phyloP scores from a whole-genome alignment of 257 asterid genomes.

The Solanum habrochaites region DNA sequence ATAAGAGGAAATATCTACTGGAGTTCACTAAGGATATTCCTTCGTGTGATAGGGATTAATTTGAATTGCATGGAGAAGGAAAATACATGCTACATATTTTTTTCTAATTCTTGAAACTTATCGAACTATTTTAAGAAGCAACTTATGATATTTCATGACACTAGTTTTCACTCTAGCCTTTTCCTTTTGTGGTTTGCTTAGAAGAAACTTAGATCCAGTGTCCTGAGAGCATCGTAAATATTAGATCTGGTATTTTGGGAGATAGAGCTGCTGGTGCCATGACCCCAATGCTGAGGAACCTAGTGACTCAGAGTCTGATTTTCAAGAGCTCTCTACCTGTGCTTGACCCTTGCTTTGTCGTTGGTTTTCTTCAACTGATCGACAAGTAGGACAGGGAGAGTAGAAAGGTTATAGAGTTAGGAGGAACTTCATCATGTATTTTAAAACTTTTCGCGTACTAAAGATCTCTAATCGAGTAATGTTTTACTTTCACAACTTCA shows the following conservation, averaged over 20 bases:
- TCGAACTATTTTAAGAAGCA: background rate
- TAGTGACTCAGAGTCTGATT: slow-evolving; percentile 28
- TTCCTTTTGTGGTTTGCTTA: slow-evolving; percentile 15
- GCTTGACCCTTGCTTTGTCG: slow-evolving; percentile 88
- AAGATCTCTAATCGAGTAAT: too few species aligned
- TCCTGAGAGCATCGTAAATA: slow-evolving; percentile 54
- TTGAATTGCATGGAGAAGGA: background rate
- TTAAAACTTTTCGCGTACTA: background rate
- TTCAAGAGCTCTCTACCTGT: slow-evolving; percentile 82
- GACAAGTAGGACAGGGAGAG: slow-evolving; percentile 93
- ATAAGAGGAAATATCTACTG: background rate
- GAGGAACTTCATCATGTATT: slow-evolving; percentile 6
- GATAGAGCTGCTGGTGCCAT: slow-evolving; percentile 77
- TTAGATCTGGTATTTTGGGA: slow-evolving; percentile 64
- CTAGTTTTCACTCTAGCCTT: background rate
- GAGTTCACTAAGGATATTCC: background rate
- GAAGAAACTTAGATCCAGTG: slow-evolving; percentile 37
- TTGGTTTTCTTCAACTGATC: slow-evolving; percentile 81
- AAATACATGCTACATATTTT: background rate
- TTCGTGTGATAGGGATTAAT: background rate
- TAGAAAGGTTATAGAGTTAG: slow-evolving; percentile 68
- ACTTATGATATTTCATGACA: background rate
- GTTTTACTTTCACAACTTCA: too few species aligned
- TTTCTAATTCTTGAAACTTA: background rate
- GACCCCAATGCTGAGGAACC: slow-evolving; percentile 42